Evolutionary conservation across 805 yeast species (phyloP).

Genomic region (Kazachstania bromeliacearum): DNA sequence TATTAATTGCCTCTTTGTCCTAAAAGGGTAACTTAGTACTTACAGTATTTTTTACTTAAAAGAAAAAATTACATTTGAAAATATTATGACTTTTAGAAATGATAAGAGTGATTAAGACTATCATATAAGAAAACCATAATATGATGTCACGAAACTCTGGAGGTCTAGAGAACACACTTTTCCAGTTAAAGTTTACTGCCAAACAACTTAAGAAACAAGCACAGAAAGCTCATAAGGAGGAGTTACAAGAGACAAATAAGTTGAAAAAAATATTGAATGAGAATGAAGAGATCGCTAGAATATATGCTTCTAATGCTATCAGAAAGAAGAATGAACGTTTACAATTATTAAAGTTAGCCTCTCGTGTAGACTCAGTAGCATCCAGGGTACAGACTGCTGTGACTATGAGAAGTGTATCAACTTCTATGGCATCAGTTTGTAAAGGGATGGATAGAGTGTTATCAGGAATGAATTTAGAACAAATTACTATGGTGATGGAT

Average conservation of each 20-base stretch:
- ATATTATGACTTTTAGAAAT: too few relatives aligned
- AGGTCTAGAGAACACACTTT: conserved; percentile 29
- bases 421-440: conserved; percentile 88
- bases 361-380: conserved; percentile 92
- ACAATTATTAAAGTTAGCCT: conserved; percentile 70
- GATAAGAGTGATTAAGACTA: too few relatives aligned
- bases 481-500: conserved; percentile 91
- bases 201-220: conserved; percentile 89
- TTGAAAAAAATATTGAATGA: conserved; percentile 53
- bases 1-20: too few relatives aligned
- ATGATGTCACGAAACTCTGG: conserved; percentile 27
- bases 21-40: too few relatives aligned
- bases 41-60: too few relatives aligned
- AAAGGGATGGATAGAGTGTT: conserved; percentile 94
- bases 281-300: conserved; percentile 75
- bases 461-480: conserved; percentile 90
- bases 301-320: conserved; percentile 93
- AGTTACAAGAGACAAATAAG: conserved; percentile 73
- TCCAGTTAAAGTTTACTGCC: conserved; percentile 64
- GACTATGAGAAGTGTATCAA: conserved; percentile 91
- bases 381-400: conserved; percentile 95
- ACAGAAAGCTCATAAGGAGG: conserved; percentile 82
- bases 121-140: not conserved
- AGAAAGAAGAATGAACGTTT: conserved; percentile 82
- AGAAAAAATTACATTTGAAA: too few relatives aligned